Conservation (phyloP, 495 filamentous ascomycete species). For the Sordaria brevicollis region DNA sequence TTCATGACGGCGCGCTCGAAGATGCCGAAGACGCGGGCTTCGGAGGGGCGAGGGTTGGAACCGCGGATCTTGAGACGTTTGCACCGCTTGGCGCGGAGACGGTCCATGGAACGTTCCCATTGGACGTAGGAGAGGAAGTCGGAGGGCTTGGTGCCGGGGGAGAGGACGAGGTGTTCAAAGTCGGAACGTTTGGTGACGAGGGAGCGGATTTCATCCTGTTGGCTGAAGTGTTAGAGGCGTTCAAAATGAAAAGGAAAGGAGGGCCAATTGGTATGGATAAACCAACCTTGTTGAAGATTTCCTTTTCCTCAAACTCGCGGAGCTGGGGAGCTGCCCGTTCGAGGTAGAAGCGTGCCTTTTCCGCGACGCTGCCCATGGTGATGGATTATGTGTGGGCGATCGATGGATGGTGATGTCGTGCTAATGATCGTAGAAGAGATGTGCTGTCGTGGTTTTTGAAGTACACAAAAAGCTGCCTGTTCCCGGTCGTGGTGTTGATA, state of each 20-base stretch:
- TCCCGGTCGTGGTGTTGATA: neutral
- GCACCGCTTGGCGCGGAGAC: slow-evolving; percentile 69
- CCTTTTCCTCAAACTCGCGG: slow-evolving; percentile 76
- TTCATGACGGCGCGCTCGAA: slow-evolving; percentile 79
- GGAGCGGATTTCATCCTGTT: slow-evolving; percentile 71
- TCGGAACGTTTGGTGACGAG: slow-evolving; percentile 85
- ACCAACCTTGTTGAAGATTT: slow-evolving; percentile 69
- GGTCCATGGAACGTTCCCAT: slow-evolving; percentile 86
- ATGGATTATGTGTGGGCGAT: neutral
- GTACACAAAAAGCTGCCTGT: neutral
- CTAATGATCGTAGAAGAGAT: neutral
- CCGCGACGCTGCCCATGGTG: slow-evolving; percentile 70
- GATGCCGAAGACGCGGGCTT: slow-evolving; percentile 77
- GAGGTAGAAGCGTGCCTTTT: slow-evolving; percentile 90
- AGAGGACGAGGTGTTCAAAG: slow-evolving; percentile 84
- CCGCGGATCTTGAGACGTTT: slow-evolving; percentile 66
- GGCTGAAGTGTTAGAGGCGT: neutral
- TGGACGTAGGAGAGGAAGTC: slow-evolving; percentile 81
- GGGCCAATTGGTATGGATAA: neutral
- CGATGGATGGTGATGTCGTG: neutral
- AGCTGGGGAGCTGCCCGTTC: slow-evolving; percentile 87
- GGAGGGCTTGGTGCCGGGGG: slow-evolving; percentile 58
- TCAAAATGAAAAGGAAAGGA: neutral
- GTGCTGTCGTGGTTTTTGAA: neutral
- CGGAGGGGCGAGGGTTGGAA: slow-evolving; percentile 48